Base-by-base conservation (phyloP, 1,284 basidiomycete species). In the Ganoderma lingzhi region DNA sequence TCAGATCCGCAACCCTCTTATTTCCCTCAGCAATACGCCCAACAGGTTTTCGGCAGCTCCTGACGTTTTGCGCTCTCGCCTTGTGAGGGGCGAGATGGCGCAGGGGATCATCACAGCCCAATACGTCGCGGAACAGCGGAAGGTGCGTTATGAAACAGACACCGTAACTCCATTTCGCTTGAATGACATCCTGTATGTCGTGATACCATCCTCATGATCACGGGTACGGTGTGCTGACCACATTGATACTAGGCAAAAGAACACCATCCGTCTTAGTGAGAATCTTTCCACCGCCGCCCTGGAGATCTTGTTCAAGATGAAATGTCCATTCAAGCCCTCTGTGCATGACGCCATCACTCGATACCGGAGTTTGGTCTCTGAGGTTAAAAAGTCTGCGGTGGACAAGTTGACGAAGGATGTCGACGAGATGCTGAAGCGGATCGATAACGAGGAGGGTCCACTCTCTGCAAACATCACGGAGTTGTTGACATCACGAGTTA, bases 101-200 rank as follows among this genome's bases (percentile, higher is more conserved):
- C 71, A 73, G 55, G 71, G 63, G 1, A 19, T 73, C 8, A 28
- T 73, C 6, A 55, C 63, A 2, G 60, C 53, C 3, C 28, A 44
- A 30, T 69, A 65, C 28, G 39, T 67, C 4, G 42, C 64, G 14
- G 66, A 48, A 15, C 61, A 64, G 28, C 14, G 30, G 19, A 55
- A 1, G 23, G 42, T 9, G 23, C 28, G 30, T 28, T 32, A 32
- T n/a, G n/a, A 39, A 1, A 39, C 35, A n/a, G 37, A 60, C 2
- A 39, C 23, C 39, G 23, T 63, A 8, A 15, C 17, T 5, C 48
- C 53, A 12, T 28, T 28, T 10, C 44, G 48, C 6, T 53, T 63
- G 48, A 63, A 53, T 10, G 35, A 53, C 15, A 30, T 63, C 9
- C 14, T 63, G 62, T 63, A 53, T 37, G 62, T 53, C 17, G n/a